Percentiles rank a stretch among this genome's conserved stretches.
Evolutionary conservation across 2,329 filamentous ascomycete genomes (phyloP).

Genomic region (Pseudogymnoascus verrucosus): DNA sequence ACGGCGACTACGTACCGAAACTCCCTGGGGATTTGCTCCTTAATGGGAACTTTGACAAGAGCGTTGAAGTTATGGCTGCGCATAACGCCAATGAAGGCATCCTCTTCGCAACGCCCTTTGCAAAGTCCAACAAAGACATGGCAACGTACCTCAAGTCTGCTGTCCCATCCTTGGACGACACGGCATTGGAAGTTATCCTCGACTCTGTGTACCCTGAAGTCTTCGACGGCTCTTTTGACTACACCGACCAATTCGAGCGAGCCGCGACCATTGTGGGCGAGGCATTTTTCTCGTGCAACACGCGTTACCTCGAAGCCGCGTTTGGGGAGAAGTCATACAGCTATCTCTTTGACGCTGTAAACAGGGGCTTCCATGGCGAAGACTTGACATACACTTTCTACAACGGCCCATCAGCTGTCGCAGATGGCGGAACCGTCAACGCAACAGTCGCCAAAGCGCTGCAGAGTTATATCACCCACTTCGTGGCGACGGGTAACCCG

Average conservation of each 20-base stretch:
- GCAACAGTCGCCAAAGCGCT: conserved; percentile 26
- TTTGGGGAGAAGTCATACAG: conserved; percentile 39
- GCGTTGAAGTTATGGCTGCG: conserved; percentile 37
- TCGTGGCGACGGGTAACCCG: conserved; percentile 28
- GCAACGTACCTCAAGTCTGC: background rate
- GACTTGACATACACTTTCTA: conserved; percentile 48
- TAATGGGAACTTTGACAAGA: conserved; percentile 35
- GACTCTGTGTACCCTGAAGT: conserved; percentile 40
- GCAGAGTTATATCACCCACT: conserved; percentile 32
- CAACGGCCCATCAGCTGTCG: conserved; percentile 25
- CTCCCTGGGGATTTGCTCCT: conserved; percentile 37
- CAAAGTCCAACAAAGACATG: conserved; percentile 11
- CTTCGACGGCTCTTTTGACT: conserved; percentile 36
- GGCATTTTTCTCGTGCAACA: conserved; percentile 41
- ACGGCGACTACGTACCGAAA: conserved; percentile 39
- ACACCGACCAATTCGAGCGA: conserved; percentile 37
- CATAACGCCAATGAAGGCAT: conserved; percentile 36
- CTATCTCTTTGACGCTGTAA: conserved; percentile 43
- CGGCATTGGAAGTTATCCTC: conserved; percentile 22
- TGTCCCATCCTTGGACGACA: conserved; percentile 19
- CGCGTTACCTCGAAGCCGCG: conserved; percentile 40
- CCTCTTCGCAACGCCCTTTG: conserved; percentile 31
- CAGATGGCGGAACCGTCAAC: conserved; percentile 20
- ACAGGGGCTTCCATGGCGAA: conserved; percentile 44
- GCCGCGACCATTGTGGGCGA: conserved; percentile 36